Evolutionary conservation across 306 rosid genomes (phyloP).

Genomic region (Prunus salicina): DNA sequence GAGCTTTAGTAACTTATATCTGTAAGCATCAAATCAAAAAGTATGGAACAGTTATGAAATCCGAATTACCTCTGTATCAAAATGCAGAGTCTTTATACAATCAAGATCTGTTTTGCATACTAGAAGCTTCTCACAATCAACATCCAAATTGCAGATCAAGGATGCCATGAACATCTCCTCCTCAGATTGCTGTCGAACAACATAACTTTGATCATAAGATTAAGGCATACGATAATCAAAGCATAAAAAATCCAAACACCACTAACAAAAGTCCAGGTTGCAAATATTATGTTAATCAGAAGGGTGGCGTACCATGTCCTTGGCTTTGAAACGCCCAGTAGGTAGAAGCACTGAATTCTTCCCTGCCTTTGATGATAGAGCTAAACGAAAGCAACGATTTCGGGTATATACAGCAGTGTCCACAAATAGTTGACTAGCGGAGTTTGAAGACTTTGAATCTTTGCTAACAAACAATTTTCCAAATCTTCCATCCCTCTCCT

Average conservation of each 20-base stretch:
- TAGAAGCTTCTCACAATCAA: conserved; percentile 63
- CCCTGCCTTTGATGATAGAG: conserved; percentile 92
- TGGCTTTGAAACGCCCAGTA: conserved; percentile 55
- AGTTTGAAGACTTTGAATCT: conserved; percentile 53
- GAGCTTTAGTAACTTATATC: conserved; percentile 10
- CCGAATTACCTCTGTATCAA: conserved; percentile 73
- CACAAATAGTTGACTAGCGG: conserved; percentile 68
- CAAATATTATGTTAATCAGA: background rate
- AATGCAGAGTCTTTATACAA: conserved; percentile 78
- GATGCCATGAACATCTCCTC: conserved; percentile 85
- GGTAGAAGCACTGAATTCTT: conserved; percentile 80
- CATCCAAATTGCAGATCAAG: conserved; percentile 85
- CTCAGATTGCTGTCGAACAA: conserved; percentile 47
- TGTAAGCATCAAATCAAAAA: background rate
- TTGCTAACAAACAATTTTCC: conserved; percentile 63
- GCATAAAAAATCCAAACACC: background rate
- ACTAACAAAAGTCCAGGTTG: background rate
- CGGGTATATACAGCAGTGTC: conserved; percentile 89
- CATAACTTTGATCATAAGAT: conserved; percentile 2
- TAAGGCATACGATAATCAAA: conserved; percentile 1
- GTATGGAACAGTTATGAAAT: conserved; percentile 21
- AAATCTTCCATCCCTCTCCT: conserved; percentile 39
- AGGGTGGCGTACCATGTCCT: conserved; percentile 50
- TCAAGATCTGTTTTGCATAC: conserved; percentile 72
- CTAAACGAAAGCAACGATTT: conserved; percentile 88